Base-by-base conservation (phyloP, 2,329 filamentous ascomycete genomes). In the Pseudocercospora crystallina region DNA sequence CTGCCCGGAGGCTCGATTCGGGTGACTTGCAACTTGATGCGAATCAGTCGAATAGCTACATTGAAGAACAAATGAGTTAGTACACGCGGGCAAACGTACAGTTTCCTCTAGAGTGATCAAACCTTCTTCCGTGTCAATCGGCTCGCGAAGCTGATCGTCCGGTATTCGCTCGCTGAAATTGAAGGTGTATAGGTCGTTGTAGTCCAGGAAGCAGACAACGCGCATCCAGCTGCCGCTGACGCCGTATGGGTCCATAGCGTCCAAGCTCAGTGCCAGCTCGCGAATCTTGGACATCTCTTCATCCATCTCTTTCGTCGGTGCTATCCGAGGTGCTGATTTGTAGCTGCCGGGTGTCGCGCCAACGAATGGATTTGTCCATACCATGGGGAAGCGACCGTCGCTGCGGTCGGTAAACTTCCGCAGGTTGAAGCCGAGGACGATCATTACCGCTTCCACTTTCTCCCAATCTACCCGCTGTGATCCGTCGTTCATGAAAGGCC, bases 371-470 rank as follows among this genome's bases (percentile, higher is more conserved):
- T 63, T 71, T 31, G 75, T 71, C 79, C 81, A 85, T n/a, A 80
- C 70, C 20, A 75, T 70, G 10, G 68, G 69, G 50, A 83, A 78
- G 2, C 79, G 69, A 2, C 73, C 71, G 13, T 73, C 72, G 7
- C 63, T 62, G 10, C 73, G 61, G 42, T 66, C 62, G 17, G 60
- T 70, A 57, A 80, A 79, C 8, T 69, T 64, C 34, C 72, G 68
- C 44, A 87, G 74, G 63, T 89, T 90, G 63, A 80, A 76, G 3
- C 79, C 80, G 3, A 91, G 68, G 2, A 86, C 81, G 3, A 90
- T 73, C 76, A 90, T 81, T 47, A 90, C 80, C 8, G 85, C 83
- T 68, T 91, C 87, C 9, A 90, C 71, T 71, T 87, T 89, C 68
- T 91, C 86, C 88, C 88, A 92, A 68, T 92, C 87, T 0, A 89